Percentiles rank a stretch among this genome's conserved stretches.
These are phyloP conservation scores for Monilinia fructicola DNA, from an alignment of 2,329 filamentous ascomycete genomes.

Conservation along the genomic window DNA sequence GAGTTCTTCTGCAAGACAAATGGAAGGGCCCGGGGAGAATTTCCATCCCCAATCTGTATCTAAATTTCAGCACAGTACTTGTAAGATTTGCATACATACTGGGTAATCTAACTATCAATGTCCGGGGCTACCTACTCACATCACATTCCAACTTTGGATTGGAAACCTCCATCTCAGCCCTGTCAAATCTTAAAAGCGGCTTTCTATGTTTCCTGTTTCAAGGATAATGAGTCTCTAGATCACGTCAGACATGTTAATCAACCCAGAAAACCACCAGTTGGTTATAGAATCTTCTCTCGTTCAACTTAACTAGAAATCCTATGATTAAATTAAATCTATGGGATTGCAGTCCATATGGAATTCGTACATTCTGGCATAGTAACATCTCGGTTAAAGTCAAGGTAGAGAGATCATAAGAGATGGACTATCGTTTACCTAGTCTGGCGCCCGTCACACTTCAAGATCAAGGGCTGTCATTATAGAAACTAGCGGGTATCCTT, in stretches of 20 bases:
- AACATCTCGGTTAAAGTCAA: neutral
- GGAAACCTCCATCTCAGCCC: neutral
- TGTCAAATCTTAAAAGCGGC: constrained; percentile 3
- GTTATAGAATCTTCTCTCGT: neutral
- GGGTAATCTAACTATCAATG: too few species aligned
- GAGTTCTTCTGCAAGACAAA: neutral
- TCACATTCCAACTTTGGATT: neutral
- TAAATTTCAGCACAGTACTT: neutral
- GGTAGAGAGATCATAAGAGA: neutral
- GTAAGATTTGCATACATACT: too few species aligned
- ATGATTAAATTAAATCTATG: neutral
- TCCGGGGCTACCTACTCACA: neutral
- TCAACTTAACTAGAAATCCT: neutral
- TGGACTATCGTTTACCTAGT: neutral
- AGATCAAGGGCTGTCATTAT: constrained; percentile 5
- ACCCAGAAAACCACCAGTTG: neutral
- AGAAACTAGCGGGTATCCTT: neutral
- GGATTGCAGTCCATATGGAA: too few species aligned
- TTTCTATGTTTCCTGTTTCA: constrained; percentile 12
- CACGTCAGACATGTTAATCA: constrained; percentile 3
- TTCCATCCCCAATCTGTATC: neutral
- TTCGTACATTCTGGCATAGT: too few species aligned
- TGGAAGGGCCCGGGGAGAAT: neutral
- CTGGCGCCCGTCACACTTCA: neutral
- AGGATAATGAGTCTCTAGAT: neutral